Percentiles rank a stretch among this genome's conserved stretches.
phyloP scores from a whole-genome alignment of 768 basidiomycete species.

The Hortiboletus flavorubellus region DNA sequence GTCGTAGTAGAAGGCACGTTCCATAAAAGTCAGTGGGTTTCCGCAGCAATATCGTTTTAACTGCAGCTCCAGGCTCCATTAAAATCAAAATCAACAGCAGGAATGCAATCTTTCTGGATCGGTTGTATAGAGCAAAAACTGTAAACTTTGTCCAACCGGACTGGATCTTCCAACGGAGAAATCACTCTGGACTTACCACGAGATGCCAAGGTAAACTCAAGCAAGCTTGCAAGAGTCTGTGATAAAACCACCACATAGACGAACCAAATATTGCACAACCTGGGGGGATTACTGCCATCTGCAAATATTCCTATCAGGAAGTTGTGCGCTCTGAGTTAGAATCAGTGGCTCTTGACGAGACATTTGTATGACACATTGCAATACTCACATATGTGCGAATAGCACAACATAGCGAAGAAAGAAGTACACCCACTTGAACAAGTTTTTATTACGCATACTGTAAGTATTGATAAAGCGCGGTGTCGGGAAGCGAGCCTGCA shows the following conservation, averaged over 20 bases:
- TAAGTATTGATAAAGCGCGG: background rate
- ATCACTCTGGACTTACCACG: conserved; percentile 8
- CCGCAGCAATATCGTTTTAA: background rate
- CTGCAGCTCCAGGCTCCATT: background rate
- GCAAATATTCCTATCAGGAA: conserved; percentile 3
- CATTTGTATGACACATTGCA: background rate
- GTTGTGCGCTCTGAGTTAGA: conserved; percentile 15
- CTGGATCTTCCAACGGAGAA: background rate
- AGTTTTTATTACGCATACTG: conserved; percentile 23
- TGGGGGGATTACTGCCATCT: conserved; percentile 8
- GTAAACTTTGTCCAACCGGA: background rate
- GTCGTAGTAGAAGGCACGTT: conserved; percentile 8
- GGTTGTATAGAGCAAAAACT: conserved; percentile 22
- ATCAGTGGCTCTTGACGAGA: background rate
- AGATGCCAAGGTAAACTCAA: conserved; percentile 18
- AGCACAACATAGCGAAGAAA: conserved; percentile 25
- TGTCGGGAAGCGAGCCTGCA: background rate
- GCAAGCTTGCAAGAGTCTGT: conserved; percentile 10
- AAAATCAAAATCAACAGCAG: conserved; percentile 4
- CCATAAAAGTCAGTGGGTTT: background rate
- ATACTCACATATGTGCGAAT: conserved; percentile 20
- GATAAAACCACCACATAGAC: background rate
- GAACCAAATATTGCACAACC: conserved; percentile 12
- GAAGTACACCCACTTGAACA: conserved; percentile 32
- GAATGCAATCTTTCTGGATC: conserved; percentile 10